phyloP scores from a whole-genome alignment of 2,329 filamentous ascomycete genomes.

The Phialemoniopsis sp. region DNA sequence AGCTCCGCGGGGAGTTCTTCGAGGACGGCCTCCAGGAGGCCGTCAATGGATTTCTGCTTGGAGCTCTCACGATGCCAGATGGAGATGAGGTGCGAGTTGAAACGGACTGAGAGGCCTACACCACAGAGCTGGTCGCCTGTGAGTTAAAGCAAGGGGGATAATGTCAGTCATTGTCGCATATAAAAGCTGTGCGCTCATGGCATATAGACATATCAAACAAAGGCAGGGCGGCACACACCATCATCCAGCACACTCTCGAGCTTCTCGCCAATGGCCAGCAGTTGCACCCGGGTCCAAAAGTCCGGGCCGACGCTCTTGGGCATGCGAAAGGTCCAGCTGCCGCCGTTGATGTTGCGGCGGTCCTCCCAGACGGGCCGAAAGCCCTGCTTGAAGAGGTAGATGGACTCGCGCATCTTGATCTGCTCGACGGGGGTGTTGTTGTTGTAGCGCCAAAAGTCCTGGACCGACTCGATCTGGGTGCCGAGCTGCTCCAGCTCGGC shows the following conservation, averaged over 20 bases:
- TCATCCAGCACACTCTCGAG: slow-evolving; percentile 69
- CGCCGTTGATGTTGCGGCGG: slow-evolving; percentile 77
- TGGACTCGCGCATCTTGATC: slow-evolving; percentile 72
- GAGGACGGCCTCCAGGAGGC: slow-evolving; percentile 68
- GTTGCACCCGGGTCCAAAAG: slow-evolving; percentile 77
- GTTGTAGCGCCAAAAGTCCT: slow-evolving; percentile 81
- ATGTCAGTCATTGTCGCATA: no score
- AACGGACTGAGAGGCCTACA: slow-evolving; percentile 80
- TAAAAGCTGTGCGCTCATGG: no score
- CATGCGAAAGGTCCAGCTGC: slow-evolving; percentile 89
- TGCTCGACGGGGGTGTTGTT: slow-evolving; percentile 76
- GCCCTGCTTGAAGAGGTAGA: slow-evolving; percentile 76
- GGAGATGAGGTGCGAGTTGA: slow-evolving; percentile 83
- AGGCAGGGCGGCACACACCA: slow-evolving; percentile 50
- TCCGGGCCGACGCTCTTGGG: slow-evolving; percentile 69
- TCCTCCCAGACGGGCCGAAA: slow-evolving; percentile 82
- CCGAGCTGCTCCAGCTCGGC: slow-evolving; percentile 58
- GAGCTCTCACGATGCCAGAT: slow-evolving; percentile 90
- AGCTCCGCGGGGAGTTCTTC: slow-evolving; percentile 70
- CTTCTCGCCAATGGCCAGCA: slow-evolving; percentile 79
- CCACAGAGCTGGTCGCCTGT: slow-evolving; percentile 84
- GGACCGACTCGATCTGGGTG: slow-evolving; percentile 69
- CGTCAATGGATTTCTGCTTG: slow-evolving; percentile 74
- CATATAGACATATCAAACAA: no score
- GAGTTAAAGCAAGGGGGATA: not conserved